These are phyloP conservation scores for Ascochyta lentis DNA, from an alignment of 2,329 filamentous ascomycete genomes.

Conservation along the genomic window DNA sequence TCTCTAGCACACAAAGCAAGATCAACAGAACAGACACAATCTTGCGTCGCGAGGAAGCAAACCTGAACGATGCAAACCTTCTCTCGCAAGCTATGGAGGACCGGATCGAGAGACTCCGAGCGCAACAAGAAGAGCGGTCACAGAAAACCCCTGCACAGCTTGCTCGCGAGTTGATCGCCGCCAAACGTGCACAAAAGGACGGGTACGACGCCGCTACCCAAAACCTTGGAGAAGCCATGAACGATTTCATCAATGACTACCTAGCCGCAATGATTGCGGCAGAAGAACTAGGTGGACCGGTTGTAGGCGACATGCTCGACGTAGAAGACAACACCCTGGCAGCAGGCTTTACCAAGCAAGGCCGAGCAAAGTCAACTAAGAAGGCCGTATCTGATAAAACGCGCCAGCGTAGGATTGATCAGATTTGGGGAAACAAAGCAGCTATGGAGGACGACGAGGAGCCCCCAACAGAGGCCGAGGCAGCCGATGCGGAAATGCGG, in stretches of 20 bases:
- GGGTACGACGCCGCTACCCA: slow-evolving; percentile 67
- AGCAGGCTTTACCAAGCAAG: slow-evolving; percentile 61
- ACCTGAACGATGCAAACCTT: slow-evolving; percentile 56
- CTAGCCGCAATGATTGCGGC: slow-evolving; percentile 80
- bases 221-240: slow-evolving; percentile 68
- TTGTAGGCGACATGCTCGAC: slow-evolving; percentile 76
- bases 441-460: slow-evolving; percentile 30
- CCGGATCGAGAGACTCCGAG: slow-evolving; percentile 66
- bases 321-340: slow-evolving; percentile 62
- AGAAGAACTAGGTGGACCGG: slow-evolving; percentile 82
- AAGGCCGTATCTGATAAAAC: slow-evolving; percentile 41
- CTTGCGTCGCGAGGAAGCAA: slow-evolving; percentile 54
- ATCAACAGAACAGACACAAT: slow-evolving; percentile 49
- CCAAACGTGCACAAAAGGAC: slow-evolving; percentile 65
- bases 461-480: slow-evolving; percentile 54
- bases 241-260: slow-evolving; percentile 72
- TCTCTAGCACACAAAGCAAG: slow-evolving; percentile 54
- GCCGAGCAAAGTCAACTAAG: slow-evolving; percentile 53
- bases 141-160: slow-evolving; percentile 67
- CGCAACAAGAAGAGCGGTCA: slow-evolving; percentile 63
- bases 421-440: slow-evolving; percentile 53
- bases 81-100: slow-evolving; percentile 58
- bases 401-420: slow-evolving; percentile 59
- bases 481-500: slow-evolving; percentile 57
- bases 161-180: slow-evolving; percentile 66